Conservation (phyloP, 768 basidiomycete species). For the Tephrocybe sp. region DNA sequence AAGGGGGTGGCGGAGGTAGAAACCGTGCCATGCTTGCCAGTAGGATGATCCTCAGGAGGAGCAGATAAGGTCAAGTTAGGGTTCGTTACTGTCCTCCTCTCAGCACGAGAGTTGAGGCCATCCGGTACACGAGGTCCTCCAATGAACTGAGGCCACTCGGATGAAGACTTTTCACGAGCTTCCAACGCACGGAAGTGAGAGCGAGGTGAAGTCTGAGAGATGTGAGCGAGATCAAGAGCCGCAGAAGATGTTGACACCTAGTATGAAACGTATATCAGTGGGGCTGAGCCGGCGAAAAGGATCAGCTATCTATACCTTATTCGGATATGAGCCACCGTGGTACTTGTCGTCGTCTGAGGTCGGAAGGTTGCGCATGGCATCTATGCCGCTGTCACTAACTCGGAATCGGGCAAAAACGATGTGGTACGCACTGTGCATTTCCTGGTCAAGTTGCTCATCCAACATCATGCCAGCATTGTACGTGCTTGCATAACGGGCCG, state of each 20-base stretch:
- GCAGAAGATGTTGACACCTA: conserved; percentile 87
- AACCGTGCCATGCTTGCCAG: conserved; percentile 39
- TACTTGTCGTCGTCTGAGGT: conserved; percentile 92
- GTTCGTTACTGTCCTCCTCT: conserved; percentile 75
- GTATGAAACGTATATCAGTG: conserved; percentile 2
- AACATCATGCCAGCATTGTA: conserved; percentile 89
- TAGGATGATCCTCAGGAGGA: conserved; percentile 48
- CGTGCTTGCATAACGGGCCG: conserved; percentile 54
- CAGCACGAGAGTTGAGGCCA: conserved; percentile 48
- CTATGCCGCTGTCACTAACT: conserved; percentile 36
- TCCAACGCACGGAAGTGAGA: conserved; percentile 60
- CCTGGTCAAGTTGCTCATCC: conserved; percentile 90
- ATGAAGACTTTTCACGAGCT: conserved; percentile 71
- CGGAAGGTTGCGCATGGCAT: conserved; percentile 85
- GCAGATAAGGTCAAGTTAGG: conserved; percentile 66
- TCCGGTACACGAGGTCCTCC: conserved; percentile 64
- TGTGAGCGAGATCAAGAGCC: conserved; percentile 89
- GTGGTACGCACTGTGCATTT: conserved; percentile 80
- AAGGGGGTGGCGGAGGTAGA: conserved; percentile 68
- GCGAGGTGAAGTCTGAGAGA: conserved; percentile 78
- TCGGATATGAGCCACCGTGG: conserved; percentile 55
- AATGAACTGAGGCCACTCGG: conserved; percentile 94
- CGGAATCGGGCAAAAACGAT: conserved; percentile 3
- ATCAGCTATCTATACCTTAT: conserved; percentile 51
- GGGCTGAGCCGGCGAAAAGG: neutral